phyloP scores from a whole-genome alignment of 768 basidiomycete genomes.

The Naganishia kalamii region DNA sequence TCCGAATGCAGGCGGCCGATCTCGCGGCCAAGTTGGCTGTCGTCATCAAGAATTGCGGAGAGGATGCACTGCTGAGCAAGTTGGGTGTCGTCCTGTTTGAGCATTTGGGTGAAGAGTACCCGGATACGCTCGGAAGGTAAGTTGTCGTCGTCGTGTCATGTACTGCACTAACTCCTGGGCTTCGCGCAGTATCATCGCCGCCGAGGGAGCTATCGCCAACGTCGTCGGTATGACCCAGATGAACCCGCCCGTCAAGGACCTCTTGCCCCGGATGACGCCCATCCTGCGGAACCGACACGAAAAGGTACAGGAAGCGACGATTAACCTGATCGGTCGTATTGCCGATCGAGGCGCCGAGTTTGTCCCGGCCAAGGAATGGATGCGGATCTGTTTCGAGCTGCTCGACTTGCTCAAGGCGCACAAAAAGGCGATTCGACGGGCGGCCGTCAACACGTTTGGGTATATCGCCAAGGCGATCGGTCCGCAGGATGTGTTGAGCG shows the following conservation, averaged over 20 bases:
- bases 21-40: conserved; percentile 89
- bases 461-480: conserved; percentile 99
- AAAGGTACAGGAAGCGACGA: conserved; percentile 98
- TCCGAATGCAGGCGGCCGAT: conserved; percentile 98
- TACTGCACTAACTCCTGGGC: background rate
- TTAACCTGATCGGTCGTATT: conserved; percentile 98
- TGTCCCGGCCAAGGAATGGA: conserved; percentile 98
- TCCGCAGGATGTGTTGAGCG: conserved; percentile 94
- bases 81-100: conserved; percentile 95
- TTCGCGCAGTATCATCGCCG: conserved; percentile 80
- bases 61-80: conserved; percentile 90
- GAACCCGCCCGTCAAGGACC: conserved; percentile 99
- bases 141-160: conserved; percentile 16
- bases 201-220: conserved; percentile 96
- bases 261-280: conserved; percentile 99
- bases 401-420: conserved; percentile 96
- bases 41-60: conserved; percentile 97
- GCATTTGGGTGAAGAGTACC: conserved; percentile 98
- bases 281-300: conserved; percentile 98
- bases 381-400: conserved; percentile 98
- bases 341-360: conserved; percentile 99
- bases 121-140: conserved; percentile 81
- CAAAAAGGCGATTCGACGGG: conserved; percentile 97
- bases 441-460: conserved; percentile 98
- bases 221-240: conserved; percentile 99